phyloP scores from a whole-genome alignment of 2,329 filamentous ascomycete genomes.

The Cordyceps farinosa region DNA sequence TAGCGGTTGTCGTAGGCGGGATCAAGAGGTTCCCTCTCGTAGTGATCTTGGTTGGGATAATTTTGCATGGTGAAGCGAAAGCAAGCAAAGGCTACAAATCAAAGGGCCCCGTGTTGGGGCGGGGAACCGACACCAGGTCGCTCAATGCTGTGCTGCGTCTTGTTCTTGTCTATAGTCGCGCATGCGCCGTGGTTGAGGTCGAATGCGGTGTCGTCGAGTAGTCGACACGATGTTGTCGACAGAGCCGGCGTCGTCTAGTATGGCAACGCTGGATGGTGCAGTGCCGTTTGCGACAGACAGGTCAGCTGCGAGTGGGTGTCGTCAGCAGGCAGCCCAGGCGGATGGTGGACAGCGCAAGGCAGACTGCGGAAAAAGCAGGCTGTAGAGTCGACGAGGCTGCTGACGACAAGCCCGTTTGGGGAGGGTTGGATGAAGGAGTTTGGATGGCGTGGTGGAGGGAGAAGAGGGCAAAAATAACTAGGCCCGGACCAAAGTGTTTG shows the following conservation, averaged over 20 bases:
- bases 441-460: neutral
- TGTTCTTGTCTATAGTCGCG: neutral
- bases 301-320: neutral
- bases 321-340: neutral
- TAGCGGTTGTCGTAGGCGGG: slow-evolving; percentile 19
- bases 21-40: slow-evolving; percentile 37
- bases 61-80: slow-evolving; percentile 29
- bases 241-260: neutral
- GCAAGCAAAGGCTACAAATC: neutral
- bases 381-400: neutral
- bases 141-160: neutral
- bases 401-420: neutral
- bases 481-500: neutral
- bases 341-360: neutral
- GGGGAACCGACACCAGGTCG: neutral
- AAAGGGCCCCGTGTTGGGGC: neutral
- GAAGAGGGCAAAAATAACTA: neutral
- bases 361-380: neutral
- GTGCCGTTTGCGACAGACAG: neutral
- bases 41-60: slow-evolving; percentile 30
- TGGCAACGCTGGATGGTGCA: neutral
- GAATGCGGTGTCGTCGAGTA: neutral
- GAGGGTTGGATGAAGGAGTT: neutral
- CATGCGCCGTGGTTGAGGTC: neutral
- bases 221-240: neutral